A percentile compares a stretch with the other conserved stretches of the same genome.
These are phyloP conservation scores for Boletus rufocinnamomeus DNA, from an alignment of 768 basidiomycete genomes.

Conservation along the genomic window DNA sequence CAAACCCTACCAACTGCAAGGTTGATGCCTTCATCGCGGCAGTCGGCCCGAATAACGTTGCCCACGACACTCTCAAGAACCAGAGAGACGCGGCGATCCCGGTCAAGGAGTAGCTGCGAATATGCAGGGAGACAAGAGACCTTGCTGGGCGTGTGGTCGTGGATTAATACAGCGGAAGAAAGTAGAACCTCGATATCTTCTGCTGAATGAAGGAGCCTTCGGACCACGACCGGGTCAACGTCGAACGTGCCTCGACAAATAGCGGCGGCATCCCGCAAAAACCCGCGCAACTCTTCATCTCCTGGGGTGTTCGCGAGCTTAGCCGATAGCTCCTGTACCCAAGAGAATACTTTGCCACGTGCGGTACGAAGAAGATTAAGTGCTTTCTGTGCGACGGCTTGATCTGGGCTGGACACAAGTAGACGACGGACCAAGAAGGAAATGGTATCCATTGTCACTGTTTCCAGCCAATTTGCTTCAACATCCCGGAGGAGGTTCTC, in stretches of 20 bases:
- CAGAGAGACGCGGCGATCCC: constrained; percentile 36
- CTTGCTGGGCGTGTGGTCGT: constrained; percentile 26
- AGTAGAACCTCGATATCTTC: constrained; percentile 28
- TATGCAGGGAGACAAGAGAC: constrained; percentile 4
- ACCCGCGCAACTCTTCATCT: constrained; percentile 21
- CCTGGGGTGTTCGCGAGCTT: constrained; percentile 21
- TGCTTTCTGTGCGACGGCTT: too few relatives aligned
- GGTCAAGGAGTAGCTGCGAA: constrained; percentile 26
- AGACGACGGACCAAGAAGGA: too few relatives aligned
- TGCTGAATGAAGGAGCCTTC: constrained; percentile 15
- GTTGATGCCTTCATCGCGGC: constrained; percentile 16
- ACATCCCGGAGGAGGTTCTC: too few relatives aligned
- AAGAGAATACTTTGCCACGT: constrained; percentile 35
- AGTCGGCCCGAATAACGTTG: constrained; percentile 1
- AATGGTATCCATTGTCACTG: too few relatives aligned
- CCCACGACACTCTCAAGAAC: constrained; percentile 20
- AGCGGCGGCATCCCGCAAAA: constrained; percentile 39
- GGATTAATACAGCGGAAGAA: constrained; percentile 29
- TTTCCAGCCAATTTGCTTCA: too few relatives aligned
- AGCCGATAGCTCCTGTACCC: constrained; percentile 37
- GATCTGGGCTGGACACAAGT: too few relatives aligned
- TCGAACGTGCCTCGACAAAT: constrained; percentile 40
- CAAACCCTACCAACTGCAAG: constrained; percentile 25
- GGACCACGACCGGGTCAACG: constrained; percentile 16
- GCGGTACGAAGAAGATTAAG: constrained; percentile 32